phyloP scores from a whole-genome alignment of 1,284 basidiomycete species.

The Melampsora americana region DNA sequence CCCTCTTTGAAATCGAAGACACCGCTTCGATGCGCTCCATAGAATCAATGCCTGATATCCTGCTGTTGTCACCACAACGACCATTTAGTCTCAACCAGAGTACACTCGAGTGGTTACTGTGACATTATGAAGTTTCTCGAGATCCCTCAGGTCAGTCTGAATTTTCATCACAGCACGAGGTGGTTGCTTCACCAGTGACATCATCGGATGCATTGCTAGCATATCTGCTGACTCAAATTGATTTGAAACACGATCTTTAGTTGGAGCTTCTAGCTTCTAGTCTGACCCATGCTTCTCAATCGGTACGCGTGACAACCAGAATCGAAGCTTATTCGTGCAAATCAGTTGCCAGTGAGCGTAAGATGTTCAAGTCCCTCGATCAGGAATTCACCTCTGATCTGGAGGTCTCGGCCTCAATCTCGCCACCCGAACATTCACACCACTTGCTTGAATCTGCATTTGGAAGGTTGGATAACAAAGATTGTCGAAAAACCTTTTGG shows the following conservation, averaged over 20 bases:
- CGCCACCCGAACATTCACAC: constrained; percentile 46
- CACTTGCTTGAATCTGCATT: constrained; percentile 52
- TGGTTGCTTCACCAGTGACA: neutral
- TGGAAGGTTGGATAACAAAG: constrained; percentile 57
- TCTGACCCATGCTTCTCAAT: constrained; percentile 22
- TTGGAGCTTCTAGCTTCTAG: constrained; percentile 25
- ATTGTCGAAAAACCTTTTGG: constrained; percentile 80
- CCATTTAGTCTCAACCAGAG: too few species aligned
- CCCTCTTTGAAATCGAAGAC: too few species aligned
- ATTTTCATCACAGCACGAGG: neutral
- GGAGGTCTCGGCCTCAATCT: constrained; percentile 66
- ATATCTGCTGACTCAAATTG: neutral
- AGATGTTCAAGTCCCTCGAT: constrained; percentile 88
- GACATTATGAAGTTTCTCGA: constrained; percentile 16
- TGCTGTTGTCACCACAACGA: too few species aligned
- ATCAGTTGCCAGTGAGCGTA: constrained; percentile 93
- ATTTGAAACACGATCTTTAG: neutral
- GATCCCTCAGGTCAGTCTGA: neutral
- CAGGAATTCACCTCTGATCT: constrained; percentile 72
- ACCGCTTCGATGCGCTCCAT: too few species aligned
- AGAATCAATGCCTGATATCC: too few species aligned
- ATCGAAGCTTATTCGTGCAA: constrained; percentile 98
- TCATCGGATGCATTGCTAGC: neutral
- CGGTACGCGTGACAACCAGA: constrained; percentile 70
- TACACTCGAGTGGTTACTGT: too few species aligned